Base-by-base conservation (phyloP, 306 rosid genomes). In the Vicia sativa region DNA sequence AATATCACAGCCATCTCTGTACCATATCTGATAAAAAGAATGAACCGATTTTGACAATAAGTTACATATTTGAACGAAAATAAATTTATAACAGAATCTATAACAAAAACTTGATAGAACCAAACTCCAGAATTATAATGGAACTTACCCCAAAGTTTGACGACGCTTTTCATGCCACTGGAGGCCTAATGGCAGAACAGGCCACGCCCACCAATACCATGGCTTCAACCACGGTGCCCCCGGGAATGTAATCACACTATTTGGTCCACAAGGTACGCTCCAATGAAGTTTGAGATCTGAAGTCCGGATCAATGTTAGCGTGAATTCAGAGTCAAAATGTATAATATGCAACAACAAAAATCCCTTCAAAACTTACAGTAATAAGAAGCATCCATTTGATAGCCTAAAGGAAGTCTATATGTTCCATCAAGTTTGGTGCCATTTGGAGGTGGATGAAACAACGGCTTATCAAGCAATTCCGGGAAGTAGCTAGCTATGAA, bases 201-300 rank as follows among this genome's bases (percentile, higher is more conserved):
- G 99, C 99, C 99, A 93, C 0, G 99, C 80, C 99, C 99, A 93
- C 99, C 99, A 93, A 65, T 93, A 93, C 97, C 99, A 93, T 5
- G 99, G 99, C 87, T 93, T 93, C 84, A 93, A 71, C 99, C 97
- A 93, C 0, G 90, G 73, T 8, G 99, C 99, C n/a, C 99, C 91
- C 0, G 99, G 99, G 67, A 83, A 93, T 12, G 99, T 93, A 31
- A 93, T 84, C 72, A 93, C 99, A 41, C 99, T 93, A 63, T 93
- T 93, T n/a, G 99, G 99, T 25, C 97, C 97, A 14, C 99, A 93
- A 2, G 99, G 96, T 16, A 93, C 80, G 64, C 95, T 90, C 99
- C 99, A 93, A 7, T 88, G 80, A n/a, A 93, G 79, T 64, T 72
- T 88, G 63, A 93, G 87, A 71, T 93, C 97, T 90, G 80, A 18